Base-by-base conservation (phyloP, 1,284 basidiomycete species). In the Taiwanofungus camphoratus region DNA sequence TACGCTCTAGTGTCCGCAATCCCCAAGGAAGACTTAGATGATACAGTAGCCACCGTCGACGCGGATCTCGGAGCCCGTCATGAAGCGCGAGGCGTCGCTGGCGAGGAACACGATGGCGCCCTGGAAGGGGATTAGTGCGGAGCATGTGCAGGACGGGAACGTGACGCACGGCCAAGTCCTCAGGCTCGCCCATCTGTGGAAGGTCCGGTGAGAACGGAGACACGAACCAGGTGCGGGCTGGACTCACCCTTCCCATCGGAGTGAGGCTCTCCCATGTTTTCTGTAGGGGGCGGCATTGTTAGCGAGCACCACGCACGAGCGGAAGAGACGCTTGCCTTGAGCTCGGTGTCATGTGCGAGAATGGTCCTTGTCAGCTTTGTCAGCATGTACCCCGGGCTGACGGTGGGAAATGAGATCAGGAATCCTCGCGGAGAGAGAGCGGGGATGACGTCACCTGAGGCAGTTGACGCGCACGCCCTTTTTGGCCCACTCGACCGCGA, bases 401-500 rank as follows among this genome's bases (percentile, higher is more conserved):
- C 34, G 22, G 22, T 9, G 31, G 40, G 42, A 41, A 41, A 52
- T 32, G 31, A 35, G 41, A 27, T 40, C 36, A 46, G 44, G 31
- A 23, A 49, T 24, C 37, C 46, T n/a, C n/a, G n/a, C n/a, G n/a
- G n/a, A n/a, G n/a, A n/a, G n/a, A n/a, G n/a, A n/a, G 33, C 30
- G 35, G 26, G 34, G 46, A 41, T 51, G 48, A 53, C 51, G 49
- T 60, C 51, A 81, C 84, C 84, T 87, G 44, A 91, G 62, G 26
- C 74, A 67, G 64, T 93, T 93, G 47, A 93, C 91, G 39, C 90
- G 79, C 41, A 93, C 82, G 41, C 83, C 82, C 53, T 77, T 76
- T 67, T 84, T 87, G 2, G 91, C 91, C 90, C 90, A 94, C 65
- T 94, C 90, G 19, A 93, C 87, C 0, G 84, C 91, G 39, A 94